Conservation (phyloP, 1,284 basidiomycete species). For the Xerocomus nothofagi region DNA sequence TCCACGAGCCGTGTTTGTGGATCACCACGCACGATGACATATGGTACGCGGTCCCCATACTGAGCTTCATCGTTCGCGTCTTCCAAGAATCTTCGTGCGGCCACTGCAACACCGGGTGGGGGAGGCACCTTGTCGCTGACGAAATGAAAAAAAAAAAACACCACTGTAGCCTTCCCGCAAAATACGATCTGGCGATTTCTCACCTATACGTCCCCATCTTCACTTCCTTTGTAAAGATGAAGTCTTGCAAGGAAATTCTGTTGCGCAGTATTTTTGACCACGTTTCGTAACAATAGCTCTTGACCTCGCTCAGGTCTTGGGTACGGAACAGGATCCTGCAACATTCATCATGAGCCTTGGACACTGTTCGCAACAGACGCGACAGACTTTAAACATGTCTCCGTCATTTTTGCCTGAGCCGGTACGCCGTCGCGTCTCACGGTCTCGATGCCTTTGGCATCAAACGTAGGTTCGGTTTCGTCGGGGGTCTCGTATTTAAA, state of each 20-base stretch:
- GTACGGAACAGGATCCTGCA: constrained; percentile 83
- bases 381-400: constrained; percentile 77
- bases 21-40: constrained; percentile 76
- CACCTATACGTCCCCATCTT: constrained; percentile 89
- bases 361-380: not conserved
- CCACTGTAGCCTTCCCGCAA: not conserved
- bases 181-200: constrained; percentile 10
- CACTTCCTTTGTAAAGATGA: constrained; percentile 94
- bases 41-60: constrained; percentile 92
- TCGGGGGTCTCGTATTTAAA: constrained; percentile 90
- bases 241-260: constrained; percentile 83
- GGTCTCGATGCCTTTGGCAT: constrained; percentile 98
- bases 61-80: constrained; percentile 87
- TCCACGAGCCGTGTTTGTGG: constrained; percentile 76
- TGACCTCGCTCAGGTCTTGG: constrained; percentile 86
- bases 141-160: not conserved
- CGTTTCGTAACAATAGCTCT: constrained; percentile 82
- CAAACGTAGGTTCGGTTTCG: constrained; percentile 80
- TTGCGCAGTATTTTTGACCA: constrained; percentile 88
- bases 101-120: constrained; percentile 88
- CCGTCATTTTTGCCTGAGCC: constrained; percentile 88
- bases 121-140: constrained; percentile 78
- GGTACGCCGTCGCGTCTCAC: constrained; percentile 89
- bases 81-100: constrained; percentile 69
- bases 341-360: not conserved